Percentiles rank a stretch among this genome's conserved stretches.
Evolutionary conservation across 805 yeast genomes (phyloP).

Genomic region (Candida nitratophila): DNA sequence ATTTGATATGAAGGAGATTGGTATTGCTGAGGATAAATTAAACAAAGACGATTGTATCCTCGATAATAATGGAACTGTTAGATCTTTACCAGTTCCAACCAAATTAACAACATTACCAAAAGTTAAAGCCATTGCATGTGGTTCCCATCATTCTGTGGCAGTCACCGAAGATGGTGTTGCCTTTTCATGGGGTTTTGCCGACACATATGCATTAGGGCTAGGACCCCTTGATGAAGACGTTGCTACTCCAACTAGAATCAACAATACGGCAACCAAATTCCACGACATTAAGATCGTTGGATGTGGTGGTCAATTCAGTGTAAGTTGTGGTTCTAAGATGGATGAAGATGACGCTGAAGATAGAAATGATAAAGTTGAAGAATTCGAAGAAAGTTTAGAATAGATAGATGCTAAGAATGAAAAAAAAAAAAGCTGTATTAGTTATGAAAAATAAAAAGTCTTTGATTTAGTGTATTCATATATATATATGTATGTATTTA

Average conservation of each 20-base stretch:
- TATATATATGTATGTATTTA: background rate
- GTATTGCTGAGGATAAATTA: constrained; percentile 57
- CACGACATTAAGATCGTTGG: constrained; percentile 67
- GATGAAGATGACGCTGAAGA: constrained; percentile 46
- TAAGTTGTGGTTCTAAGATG: constrained; percentile 70
- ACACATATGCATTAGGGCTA: constrained; percentile 91
- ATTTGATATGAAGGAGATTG: constrained; percentile 88
- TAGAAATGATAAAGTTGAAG: constrained; percentile 45
- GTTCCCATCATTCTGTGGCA: constrained; percentile 91
- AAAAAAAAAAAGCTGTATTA: background rate
- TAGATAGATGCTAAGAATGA: background rate
- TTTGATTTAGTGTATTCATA: background rate
- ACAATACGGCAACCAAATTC: constrained; percentile 87
- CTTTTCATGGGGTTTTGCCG: constrained; percentile 97
- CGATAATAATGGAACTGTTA: constrained; percentile 73
- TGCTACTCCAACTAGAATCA: constrained; percentile 80
- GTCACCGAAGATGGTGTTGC: constrained; percentile 76
- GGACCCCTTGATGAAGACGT: constrained; percentile 83
- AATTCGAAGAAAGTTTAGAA: constrained; percentile 31
- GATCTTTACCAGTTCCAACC: constrained; percentile 85
- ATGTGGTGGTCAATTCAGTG: constrained; percentile 97
- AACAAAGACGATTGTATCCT: constrained; percentile 64
- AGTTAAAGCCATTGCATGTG: constrained; percentile 60
- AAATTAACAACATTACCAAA: constrained; percentile 51
- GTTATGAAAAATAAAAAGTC: background rate